Evolutionary conservation across 306 rosid genomes (phyloP), one percentile per base, ranked within the genome.

Genomic region (Medicago lupulina): DNA sequence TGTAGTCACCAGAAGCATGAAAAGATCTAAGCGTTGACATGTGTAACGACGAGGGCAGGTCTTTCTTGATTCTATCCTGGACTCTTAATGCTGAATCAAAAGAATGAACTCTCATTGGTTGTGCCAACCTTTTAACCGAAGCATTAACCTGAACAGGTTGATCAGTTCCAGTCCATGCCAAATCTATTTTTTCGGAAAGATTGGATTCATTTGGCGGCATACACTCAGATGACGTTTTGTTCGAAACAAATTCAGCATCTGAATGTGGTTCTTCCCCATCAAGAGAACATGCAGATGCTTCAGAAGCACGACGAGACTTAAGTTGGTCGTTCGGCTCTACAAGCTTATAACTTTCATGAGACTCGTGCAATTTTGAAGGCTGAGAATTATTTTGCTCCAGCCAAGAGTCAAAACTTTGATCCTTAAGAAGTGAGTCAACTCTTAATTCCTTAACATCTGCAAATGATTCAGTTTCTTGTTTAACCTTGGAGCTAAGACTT

Each of bases 151-250:
- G 58, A 40, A 71, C 54, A 69, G 83, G 84, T 62, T 84, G 96
- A 68, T 85, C 92, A 28, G 94, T 90, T 75, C 99, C 98, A 0
- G 90, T 87, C 99, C 99, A 96, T 3, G 99, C 96, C 78, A 82
- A 89, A 86, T 96, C 99, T 80, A 96, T 96, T 82, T 89, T 87
- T 84, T 90, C 98, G n/a, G 97, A 89, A 54, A 96, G 97, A 79
- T 86, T 89, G 63, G 99, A 90, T 67, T 82, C 93, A 16, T 70
- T 76, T 7, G 78, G 55, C 13, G 87, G 75, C 3, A 79, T 18
- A 74, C 82, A 76, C 80, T 83, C 86, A 21, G 43, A 71, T 57
- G 76, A 55, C 23, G 82, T 55, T 73, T 16, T 31, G 59, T 75
- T 47, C 19, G 51, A 60, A 68, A 61, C 59, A 72, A 49, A 55